Evolutionary conservation across 306 rosid genomes (phyloP).

Genomic region (Vigna radiata): DNA sequence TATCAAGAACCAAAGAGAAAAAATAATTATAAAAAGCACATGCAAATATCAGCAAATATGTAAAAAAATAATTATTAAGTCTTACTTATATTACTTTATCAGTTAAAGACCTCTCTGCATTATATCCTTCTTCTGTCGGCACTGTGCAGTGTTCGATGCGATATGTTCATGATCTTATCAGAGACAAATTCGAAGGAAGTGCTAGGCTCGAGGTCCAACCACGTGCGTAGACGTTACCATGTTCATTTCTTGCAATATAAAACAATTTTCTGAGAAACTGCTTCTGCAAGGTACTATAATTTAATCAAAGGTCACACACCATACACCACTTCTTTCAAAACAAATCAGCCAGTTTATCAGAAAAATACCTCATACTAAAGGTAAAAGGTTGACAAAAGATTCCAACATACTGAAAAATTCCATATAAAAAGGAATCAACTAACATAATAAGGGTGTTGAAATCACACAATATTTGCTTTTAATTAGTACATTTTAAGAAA

Average conservation of each 20-base stretch:
- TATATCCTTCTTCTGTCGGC: not conserved
- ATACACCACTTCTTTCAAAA: not conserved
- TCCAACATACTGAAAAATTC: not conserved
- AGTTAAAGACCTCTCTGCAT: not conserved
- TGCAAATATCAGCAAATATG: too few relatives aligned
- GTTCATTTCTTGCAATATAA: not conserved
- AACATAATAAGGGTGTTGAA: not conserved
- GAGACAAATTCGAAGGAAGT: not conserved
- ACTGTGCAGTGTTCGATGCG: not conserved
- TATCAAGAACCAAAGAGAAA: too few relatives aligned
- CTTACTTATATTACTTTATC: not conserved
- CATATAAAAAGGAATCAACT: not conserved
- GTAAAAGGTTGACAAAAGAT: too few relatives aligned
- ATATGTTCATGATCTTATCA: not conserved
- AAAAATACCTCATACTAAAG: not conserved
- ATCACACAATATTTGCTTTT: not conserved
- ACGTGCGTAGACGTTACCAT: not conserved
- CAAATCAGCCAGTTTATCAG: not conserved
- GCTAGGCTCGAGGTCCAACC: not conserved
- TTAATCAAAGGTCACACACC: not conserved
- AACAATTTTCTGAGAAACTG: not conserved
- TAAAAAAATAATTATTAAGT: too few relatives aligned
- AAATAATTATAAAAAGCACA: too few relatives aligned
- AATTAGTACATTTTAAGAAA: not conserved
- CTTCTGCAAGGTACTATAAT: constrained; percentile 1